Base-by-base conservation (phyloP, 2,329 filamentous ascomycete genomes). In the Epichloe sp. region DNA sequence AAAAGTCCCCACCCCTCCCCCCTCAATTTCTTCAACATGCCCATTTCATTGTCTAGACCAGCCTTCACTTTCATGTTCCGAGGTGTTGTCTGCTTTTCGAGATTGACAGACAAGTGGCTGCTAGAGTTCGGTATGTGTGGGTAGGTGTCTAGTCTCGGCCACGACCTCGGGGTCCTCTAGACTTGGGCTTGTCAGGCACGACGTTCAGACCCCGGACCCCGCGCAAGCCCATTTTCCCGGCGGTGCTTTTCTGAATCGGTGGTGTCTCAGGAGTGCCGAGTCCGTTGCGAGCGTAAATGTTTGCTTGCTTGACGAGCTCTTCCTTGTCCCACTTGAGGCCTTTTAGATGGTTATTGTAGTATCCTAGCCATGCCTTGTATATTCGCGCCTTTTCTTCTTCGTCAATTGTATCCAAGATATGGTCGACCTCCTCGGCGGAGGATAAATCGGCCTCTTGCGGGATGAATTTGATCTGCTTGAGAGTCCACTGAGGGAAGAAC, bases 341-440 rank as follows among this genome's bases (percentile, higher is more conserved):
- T 63, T 76, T 78, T 48, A 70, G 56, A 58, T 73, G 69, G 50
- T 67, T 69, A 59, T 78, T 79, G 65, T 74, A 74, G 71, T 78
- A 72, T 52, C 77, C 77, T 10, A 80, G 64, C 75, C 76, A 80
- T 4, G 73, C 74, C 60, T 78, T 73, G 63, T 81, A 82, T 3
- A 71, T 68, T 58, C 72, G 76, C 14, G 62, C 63, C 52, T 74
- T 72, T 19, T 67, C 63, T 0, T 68, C 63, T 19, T 71, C 68
- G 4, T 72, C 71, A 58, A 83, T 67, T 40, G 55, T 54, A 48
- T 65, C 60, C 2, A 69, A 65, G n/a, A 75, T 65, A 23, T 50
- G 51, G 10, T 59, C 17, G 0, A 79, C 67, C 12, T 73, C 65
- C 0, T 51, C 43, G 10, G 61, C 61, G 2, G 69, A 61, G n/a